Conservation (phyloP, 257 asterid species). For the Paulownia fortunei region DNA sequence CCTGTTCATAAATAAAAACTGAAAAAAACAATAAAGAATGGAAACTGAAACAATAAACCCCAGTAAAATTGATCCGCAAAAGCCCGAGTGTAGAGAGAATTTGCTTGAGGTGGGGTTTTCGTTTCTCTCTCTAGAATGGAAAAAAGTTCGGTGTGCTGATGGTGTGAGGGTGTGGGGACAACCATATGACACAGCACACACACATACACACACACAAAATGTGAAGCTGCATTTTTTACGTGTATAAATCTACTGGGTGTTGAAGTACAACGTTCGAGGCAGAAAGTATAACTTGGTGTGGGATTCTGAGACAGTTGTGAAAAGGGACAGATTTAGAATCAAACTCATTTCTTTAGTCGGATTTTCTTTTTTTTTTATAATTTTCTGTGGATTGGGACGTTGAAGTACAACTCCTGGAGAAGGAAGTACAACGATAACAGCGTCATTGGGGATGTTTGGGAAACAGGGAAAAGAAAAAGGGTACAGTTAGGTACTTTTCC, state of each 20-base stretch:
- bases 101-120: conserved; percentile 7
- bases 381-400: neutral
- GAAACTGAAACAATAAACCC: neutral
- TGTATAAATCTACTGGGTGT: conserved; percentile 19
- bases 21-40: neutral
- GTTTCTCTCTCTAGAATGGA: conserved; percentile 37
- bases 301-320: neutral
- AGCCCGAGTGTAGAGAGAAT: conserved; percentile 30
- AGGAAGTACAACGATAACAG: neutral
- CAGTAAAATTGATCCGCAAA: conserved; percentile 17
- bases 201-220: conserved; percentile 8
- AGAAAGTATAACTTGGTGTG: neutral
- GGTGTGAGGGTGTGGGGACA: conserved; percentile 32
- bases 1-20: conserved; percentile 29
- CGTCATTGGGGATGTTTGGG: neutral
- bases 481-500: neutral
- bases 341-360: neutral
- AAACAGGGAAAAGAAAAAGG: neutral
- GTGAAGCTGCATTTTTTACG: conserved; percentile 23
- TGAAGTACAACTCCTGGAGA: neutral
- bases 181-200: neutral
- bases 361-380: neutral
- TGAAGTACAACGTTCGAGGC: neutral
- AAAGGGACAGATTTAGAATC: neutral
- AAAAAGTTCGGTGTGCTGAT: conserved; percentile 27